phyloP scores from a whole-genome alignment of 805 yeast genomes.

The Candida patagonica region DNA sequence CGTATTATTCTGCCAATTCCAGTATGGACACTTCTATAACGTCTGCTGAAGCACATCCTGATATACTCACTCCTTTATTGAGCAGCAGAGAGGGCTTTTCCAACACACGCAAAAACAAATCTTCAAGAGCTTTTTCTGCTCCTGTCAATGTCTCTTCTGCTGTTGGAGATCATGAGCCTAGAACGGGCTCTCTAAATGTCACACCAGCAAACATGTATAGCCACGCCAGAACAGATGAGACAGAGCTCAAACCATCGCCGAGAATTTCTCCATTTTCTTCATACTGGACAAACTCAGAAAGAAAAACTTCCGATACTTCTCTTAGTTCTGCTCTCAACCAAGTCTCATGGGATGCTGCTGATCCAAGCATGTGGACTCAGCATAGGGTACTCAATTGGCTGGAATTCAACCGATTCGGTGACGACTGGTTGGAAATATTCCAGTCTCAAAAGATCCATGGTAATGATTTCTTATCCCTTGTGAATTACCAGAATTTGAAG shows the following conservation, averaged over 20 bases:
- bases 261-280: neutral
- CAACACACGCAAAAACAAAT: too few species aligned
- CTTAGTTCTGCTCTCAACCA: constrained; percentile 10
- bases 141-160: too few species aligned
- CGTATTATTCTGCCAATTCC: constrained; percentile 4
- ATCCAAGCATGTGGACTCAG: constrained; percentile 61
- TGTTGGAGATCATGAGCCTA: too few species aligned
- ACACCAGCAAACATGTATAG: too few species aligned
- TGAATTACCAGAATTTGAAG: constrained; percentile 57
- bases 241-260: too few species aligned
- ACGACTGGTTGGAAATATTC: constrained; percentile 65
- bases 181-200: too few species aligned
- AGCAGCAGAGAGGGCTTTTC: too few species aligned
- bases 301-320: constrained; percentile 1
- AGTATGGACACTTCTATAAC: neutral
- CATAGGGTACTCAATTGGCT: constrained; percentile 65
- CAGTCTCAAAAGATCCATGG: constrained; percentile 49
- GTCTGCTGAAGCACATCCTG: too few species aligned
- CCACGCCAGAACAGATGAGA: too few species aligned
- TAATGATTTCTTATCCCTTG: constrained; percentile 52
- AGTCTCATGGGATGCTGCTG: constrained; percentile 40
- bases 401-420: constrained; percentile 55
- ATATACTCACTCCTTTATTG: too few species aligned
- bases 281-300: neutral
- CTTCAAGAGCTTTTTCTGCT: too few species aligned